A percentile compares a stretch with the other conserved stretches of the same genome.
Evolutionary conservation across 495 filamentous ascomycete species (phyloP).

Genomic region (Paragyromitra xinjiangensis): DNA sequence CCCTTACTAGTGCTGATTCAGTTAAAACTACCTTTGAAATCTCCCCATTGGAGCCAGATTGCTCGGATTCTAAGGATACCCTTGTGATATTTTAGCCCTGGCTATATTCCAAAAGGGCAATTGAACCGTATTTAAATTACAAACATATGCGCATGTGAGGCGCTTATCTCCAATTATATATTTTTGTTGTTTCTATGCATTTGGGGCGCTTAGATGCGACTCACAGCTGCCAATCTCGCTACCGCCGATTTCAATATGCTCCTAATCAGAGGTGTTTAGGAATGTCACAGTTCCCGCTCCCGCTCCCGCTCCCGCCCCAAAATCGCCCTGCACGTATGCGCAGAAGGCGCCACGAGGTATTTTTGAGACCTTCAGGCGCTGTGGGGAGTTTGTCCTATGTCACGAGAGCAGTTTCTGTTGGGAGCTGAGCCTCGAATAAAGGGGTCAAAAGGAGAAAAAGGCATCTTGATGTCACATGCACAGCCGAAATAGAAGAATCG

Average conservation of each 20-base stretch:
- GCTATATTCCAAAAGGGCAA: too few species aligned
- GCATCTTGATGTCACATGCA: neutral
- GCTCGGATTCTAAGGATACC: too few species aligned
- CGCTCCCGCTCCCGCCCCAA: neutral
- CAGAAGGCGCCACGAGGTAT: neutral
- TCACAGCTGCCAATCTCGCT: neutral
- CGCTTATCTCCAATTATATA: neutral
- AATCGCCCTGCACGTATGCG: neutral
- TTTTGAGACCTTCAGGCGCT: neutral
- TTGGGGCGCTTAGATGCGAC: neutral
- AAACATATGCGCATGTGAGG: neutral
- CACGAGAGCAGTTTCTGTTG: neutral
- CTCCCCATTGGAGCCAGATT: too few species aligned
- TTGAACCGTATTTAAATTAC: too few species aligned
- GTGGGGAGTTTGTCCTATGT: neutral
- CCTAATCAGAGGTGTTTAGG: neutral
- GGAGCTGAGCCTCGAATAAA: neutral
- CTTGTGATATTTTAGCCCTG: too few species aligned
- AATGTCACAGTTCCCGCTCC: neutral
- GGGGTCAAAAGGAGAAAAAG: neutral
- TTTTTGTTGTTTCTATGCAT: neutral
- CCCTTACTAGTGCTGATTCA: too few species aligned
- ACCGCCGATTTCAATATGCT: neutral
- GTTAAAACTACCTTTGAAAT: too few species aligned
- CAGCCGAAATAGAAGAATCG: too few species aligned